Percentiles rank a stretch among this genome's conserved stretches.
Conservation (phyloP, 371 early-diverging fungal species). For the Actinomortierella wolfii region DNA sequence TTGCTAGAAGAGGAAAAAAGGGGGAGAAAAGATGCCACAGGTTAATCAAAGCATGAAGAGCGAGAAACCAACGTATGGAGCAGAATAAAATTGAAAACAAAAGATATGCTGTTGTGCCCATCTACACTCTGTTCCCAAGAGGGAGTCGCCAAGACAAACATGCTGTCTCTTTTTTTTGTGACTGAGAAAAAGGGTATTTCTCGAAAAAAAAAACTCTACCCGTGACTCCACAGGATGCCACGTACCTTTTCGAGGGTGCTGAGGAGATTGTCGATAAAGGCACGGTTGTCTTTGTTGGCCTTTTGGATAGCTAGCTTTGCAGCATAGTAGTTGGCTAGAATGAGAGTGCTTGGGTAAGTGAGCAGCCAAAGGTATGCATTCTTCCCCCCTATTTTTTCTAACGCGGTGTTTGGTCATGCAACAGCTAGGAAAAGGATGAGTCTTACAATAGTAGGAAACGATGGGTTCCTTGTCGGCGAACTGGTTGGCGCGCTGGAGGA, state of each 20-base stretch:
- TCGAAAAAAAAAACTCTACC: not conserved
- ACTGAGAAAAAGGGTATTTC: not conserved
- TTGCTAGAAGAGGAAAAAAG: slow-evolving; percentile 52
- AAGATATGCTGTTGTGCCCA: not conserved
- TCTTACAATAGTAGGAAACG: slow-evolving; percentile 88
- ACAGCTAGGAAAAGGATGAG: not conserved
- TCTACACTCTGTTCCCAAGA: no score
- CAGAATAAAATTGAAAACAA: not conserved
- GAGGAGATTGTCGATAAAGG: slow-evolving; percentile 69
- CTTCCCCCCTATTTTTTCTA: no score
- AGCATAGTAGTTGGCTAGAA: slow-evolving; percentile 86
- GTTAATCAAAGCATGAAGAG: not conserved
- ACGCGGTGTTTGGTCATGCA: no score
- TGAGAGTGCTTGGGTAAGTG: not conserved
- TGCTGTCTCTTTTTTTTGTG: not conserved
- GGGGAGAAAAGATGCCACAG: not conserved
- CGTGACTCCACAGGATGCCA: not conserved
- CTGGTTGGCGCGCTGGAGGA: slow-evolving; percentile 80
- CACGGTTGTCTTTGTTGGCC: slow-evolving; percentile 61
- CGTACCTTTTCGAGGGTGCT: slow-evolving; percentile 81
- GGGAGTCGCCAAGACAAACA: no score
- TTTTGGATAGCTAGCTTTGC: slow-evolving; percentile 77
- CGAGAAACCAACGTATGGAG: not conserved
- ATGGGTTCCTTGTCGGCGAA: slow-evolving; percentile 78
- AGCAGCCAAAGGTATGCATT: no score